These are phyloP conservation scores for Pelargonium australe DNA, from an alignment of 441 rosid species.

Conservation along the genomic window DNA sequence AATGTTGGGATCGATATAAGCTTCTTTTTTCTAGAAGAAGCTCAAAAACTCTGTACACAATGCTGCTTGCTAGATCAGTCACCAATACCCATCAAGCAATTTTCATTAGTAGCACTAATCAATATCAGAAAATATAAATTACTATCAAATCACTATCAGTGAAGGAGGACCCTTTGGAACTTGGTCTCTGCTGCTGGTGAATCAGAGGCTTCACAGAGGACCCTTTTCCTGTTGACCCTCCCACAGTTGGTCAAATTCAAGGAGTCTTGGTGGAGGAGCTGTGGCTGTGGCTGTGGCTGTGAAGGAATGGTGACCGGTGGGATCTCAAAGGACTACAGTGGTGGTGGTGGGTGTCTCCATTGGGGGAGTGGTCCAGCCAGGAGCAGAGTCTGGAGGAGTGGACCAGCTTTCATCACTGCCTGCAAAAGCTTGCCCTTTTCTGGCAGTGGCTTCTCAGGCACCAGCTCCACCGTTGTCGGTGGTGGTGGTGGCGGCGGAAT, in stretches of 20 bases:
- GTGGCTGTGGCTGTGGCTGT: conserved; percentile 8
- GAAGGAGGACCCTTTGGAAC: conserved; percentile 53
- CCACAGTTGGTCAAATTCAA: conserved; percentile 35
- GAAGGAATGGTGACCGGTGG: conserved; percentile 26
- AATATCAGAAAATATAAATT: not conserved
- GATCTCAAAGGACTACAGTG: conserved; percentile 33
- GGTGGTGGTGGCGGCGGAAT: conserved; percentile 26
- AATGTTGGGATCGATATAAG: conserved; percentile 14
- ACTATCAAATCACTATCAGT: too few species aligned
- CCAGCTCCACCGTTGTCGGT: conserved; percentile 11
- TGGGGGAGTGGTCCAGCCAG: conserved; percentile 29
- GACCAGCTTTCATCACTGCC: conserved; percentile 29
- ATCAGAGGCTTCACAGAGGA: conserved; percentile 41
- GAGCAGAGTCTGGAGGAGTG: conserved; percentile 27
- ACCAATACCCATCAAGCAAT: conserved; percentile 32
- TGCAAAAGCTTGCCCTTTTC: conserved; percentile 28
- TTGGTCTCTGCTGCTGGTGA: conserved; percentile 48
- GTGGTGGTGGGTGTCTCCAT: conserved; percentile 55
- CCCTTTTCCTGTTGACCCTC: conserved; percentile 58
- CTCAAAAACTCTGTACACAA: conserved; percentile 41
- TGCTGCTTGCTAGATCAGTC: conserved; percentile 33
- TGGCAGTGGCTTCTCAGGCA: conserved; percentile 17
- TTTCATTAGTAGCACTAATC: conserved; percentile 7
- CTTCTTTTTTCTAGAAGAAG: conserved; percentile 18
- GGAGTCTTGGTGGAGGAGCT: conserved; percentile 22